Conservation (phyloP, 441 rosid genomes). For the Pelargonium citronellum region DNA sequence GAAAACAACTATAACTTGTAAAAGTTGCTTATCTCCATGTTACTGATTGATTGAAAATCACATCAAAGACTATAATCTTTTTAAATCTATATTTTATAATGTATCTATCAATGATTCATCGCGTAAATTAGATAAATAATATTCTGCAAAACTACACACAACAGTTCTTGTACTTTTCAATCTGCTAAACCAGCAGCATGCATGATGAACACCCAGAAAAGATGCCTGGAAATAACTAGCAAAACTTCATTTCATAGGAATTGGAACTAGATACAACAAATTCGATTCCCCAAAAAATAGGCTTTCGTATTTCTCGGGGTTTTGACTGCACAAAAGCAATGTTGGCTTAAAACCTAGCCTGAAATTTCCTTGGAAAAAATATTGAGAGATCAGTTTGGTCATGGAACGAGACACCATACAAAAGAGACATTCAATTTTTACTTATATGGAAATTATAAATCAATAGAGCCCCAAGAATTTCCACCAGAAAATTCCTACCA, state of each 20-base stretch:
- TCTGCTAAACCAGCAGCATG: no score
- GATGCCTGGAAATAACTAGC: not conserved
- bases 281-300: not conserved
- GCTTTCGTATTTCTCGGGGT: not conserved
- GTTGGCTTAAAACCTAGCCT: not conserved
- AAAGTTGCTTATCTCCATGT: no score
- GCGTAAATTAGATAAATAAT: no score
- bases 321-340: not conserved
- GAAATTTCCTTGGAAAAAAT: not conserved
- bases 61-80: no score
- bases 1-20: no score
- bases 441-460: conserved; percentile 25
- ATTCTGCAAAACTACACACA: no score
- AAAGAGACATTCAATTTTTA: not conserved
- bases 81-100: no score
- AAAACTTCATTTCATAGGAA: not conserved
- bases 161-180: no score
- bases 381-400: not conserved
- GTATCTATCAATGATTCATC: no score
- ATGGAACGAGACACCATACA: not conserved
- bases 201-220: no score
- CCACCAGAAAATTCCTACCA: conserved; percentile 88
- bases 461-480: conserved; percentile 86
- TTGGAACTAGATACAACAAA: not conserved
- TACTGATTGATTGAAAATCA: no score